Base-by-base conservation (phyloP, 2,329 filamentous ascomycete genomes). In the Sporothrix schenckii region DNA sequence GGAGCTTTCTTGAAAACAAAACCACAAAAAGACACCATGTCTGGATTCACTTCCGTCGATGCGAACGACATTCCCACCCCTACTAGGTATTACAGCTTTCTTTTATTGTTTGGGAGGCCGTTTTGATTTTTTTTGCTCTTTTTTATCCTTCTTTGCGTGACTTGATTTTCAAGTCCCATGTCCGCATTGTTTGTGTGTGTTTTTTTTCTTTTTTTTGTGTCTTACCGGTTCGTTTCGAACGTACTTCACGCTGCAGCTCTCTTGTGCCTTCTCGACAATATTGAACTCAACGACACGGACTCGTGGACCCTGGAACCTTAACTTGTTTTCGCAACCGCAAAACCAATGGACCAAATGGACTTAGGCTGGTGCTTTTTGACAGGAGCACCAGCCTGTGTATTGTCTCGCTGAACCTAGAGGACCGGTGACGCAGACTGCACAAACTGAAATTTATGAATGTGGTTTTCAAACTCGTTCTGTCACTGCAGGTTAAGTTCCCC, bases 1-100 rank as follows among this genome's bases (percentile, higher is more conserved):
- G 60, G 50, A 69, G 13, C 41, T 70, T 52, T 49, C 67, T 56
- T 21, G 41, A 44, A 24, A 49, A 56, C 53, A 34, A 34, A 66
- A 70, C 34, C 47, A 69, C 67, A 52, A 11, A 52, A 61, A 61
- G 70, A 71, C 50, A 76, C 81, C 76, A 87, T 87, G 85, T 81
- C 85, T 78, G 82, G 82, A 80, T 86, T 82, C 82, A 85, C 81
- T 76, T 81, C 82, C 76, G 77, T 83, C 80, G 85, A 87, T 78
- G 83, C 87, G 80, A 85, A 87, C 79, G 85, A 88, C 80, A 84
- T 86, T 80, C 83, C 86, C 78, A 85, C 84, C 77, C 83, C 87
- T 78, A 83, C 85, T 82, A 88, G 86, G 86, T 88, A 88, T 82
- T 81, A 81, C 82, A 79, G 77, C 76, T 74, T 86, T 84, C 82